phyloP scores from a whole-genome alignment of 75 land plant species.

The Picea glauca region DNA sequence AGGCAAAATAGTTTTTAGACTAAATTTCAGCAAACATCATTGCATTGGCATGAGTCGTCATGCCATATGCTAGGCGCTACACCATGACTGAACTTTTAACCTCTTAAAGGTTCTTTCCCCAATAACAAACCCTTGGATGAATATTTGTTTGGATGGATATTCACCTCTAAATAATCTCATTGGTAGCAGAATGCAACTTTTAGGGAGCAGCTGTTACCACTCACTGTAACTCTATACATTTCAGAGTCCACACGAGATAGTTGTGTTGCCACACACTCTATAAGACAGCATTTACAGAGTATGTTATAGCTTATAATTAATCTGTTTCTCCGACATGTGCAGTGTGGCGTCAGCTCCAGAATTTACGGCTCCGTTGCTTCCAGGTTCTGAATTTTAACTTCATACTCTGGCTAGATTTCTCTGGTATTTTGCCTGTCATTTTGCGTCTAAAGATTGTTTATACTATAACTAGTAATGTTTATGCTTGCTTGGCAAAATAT shows the following conservation, averaged over 20 bases:
- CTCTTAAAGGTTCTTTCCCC: neutral
- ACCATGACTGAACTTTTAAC: neutral
- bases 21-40: neutral
- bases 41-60: neutral
- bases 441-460: too few relatives aligned
- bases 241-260: neutral
- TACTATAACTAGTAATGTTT: too few relatives aligned
- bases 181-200: neutral
- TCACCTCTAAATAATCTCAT: neutral
- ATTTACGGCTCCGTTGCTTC: constrained; percentile 17
- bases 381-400: constrained; percentile 10
- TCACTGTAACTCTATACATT: neutral
- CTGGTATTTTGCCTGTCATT: too few relatives aligned
- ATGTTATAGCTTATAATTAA: neutral
- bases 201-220: neutral
- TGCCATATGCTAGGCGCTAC: neutral
- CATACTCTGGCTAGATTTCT: neutral
- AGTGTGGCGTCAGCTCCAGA: constrained; percentile 17
- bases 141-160: neutral
- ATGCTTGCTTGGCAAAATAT: too few relatives aligned
- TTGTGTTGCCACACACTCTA: too few relatives aligned
- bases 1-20: neutral
- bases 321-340: neutral
- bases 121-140: neutral
- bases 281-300: neutral